These are phyloP conservation scores for Perkinsus olseni DNA, from an alignment of 169 alveolate species.

Conservation along the genomic window DNA sequence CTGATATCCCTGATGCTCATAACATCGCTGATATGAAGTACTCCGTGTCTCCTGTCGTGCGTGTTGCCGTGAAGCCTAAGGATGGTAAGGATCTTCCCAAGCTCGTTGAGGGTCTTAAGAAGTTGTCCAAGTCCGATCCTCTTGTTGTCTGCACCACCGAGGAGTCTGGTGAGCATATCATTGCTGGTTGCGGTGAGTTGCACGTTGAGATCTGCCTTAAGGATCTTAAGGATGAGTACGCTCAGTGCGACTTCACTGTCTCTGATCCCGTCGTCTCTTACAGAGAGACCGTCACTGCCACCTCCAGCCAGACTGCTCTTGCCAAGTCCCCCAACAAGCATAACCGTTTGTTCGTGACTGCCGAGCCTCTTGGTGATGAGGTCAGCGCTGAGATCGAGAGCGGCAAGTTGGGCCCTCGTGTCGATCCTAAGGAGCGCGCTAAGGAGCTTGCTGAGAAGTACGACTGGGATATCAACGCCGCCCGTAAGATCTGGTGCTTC, in stretches of 20 bases:
- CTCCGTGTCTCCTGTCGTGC: slow-evolving; percentile 98
- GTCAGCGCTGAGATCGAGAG: slow-evolving; percentile 91
- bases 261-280: slow-evolving; percentile 98
- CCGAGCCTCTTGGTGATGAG: slow-evolving; percentile 94
- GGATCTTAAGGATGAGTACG: slow-evolving; percentile 96
- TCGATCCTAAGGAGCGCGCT: slow-evolving; percentile 91
- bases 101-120: slow-evolving; percentile 96
- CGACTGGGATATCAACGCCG: slow-evolving; percentile 96
- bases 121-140: slow-evolving; percentile 95
- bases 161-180: slow-evolving; percentile 97
- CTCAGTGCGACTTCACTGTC: slow-evolving; percentile 92
- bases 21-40: slow-evolving; percentile 96
- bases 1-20: slow-evolving; percentile 92
- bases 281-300: slow-evolving; percentile 95
- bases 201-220: slow-evolving; percentile 98
- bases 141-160: slow-evolving; percentile 94
- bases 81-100: slow-evolving; percentile 96
- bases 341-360: slow-evolving; percentile 91
- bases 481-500: slow-evolving; percentile 96
- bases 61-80: slow-evolving; percentile 98
- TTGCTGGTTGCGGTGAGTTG: slow-evolving; percentile 97
- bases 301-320: slow-evolving; percentile 82
- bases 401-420: slow-evolving; percentile 80
- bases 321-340: slow-evolving; percentile 99
- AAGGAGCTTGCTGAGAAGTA: slow-evolving; percentile 80